Evolutionary conservation across 148 eudicot genomes (phyloP).

Genomic region (Rhododendron ovatum): DNA sequence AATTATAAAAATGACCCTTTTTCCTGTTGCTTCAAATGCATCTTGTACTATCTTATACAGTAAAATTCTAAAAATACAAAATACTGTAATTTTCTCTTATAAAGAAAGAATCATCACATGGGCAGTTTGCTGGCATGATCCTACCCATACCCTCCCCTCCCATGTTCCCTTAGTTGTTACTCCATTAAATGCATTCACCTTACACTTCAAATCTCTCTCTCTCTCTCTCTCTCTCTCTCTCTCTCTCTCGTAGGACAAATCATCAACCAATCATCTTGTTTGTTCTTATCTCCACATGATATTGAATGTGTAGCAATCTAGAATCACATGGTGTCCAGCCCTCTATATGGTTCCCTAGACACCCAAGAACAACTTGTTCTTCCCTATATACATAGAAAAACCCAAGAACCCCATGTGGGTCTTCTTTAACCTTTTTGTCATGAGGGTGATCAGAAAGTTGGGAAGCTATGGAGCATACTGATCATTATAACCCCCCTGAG

Average conservation of each 20-base stretch:
- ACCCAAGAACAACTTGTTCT: slow-evolving; percentile 14
- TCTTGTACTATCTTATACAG: not conserved
- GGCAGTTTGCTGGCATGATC: slow-evolving; percentile 18
- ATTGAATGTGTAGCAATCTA: slow-evolving; percentile 5
- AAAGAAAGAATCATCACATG: slow-evolving; percentile 17
- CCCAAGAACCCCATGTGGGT: slow-evolving; percentile 16
- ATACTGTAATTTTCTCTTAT: too few relatives aligned
- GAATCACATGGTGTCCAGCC: slow-evolving; percentile 16
- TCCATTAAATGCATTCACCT: slow-evolving; percentile 11
- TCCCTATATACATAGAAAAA: not conserved
- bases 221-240: too few relatives aligned
- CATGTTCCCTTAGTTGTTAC: not conserved
- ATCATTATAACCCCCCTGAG: not conserved
- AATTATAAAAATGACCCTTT: not conserved
- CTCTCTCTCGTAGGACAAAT: not conserved
- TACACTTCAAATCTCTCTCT: too few relatives aligned
- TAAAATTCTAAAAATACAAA: not conserved
- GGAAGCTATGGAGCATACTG: slow-evolving; percentile 9
- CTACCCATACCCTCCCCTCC: not conserved
- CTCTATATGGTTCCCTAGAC: not conserved
- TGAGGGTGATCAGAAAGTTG: not conserved
- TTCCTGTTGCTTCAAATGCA: not conserved
- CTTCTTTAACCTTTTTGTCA: not conserved
- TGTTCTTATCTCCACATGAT: slow-evolving; percentile 15
- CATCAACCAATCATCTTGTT: slow-evolving; percentile 5